phyloP scores from a whole-genome alignment of 2,329 filamentous ascomycete species.

The Cyclaneusma minus region DNA sequence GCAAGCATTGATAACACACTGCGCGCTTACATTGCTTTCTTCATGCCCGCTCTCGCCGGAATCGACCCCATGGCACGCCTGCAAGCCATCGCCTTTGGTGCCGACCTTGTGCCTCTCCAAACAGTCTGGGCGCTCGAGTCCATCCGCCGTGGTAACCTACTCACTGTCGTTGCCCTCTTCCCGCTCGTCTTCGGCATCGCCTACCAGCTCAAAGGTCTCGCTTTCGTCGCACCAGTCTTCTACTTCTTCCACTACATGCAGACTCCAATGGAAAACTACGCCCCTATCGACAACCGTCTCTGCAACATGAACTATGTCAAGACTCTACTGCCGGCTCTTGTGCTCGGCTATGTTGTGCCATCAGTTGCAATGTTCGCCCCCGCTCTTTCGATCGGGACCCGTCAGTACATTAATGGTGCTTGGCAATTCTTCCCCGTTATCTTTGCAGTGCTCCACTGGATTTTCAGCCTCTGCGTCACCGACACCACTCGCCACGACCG shows the following conservation, averaged over 20 bases:
- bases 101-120: constrained; percentile 15
- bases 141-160: constrained; percentile 13
- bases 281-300: constrained; percentile 18
- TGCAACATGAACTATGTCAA: constrained; percentile 14
- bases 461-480: neutral
- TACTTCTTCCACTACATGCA: constrained; percentile 22
- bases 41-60: constrained; percentile 8
- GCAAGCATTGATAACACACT: constrained; percentile 9
- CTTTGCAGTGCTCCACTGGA: constrained; percentile 1
- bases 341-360: constrained; percentile 14
- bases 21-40: constrained; percentile 9
- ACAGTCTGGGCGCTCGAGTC: constrained; percentile 17
- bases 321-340: constrained; percentile 16
- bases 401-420: constrained; percentile 14
- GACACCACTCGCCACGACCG: constrained; percentile 3
- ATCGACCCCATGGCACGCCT: constrained; percentile 7
- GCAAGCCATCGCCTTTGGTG: constrained; percentile 13
- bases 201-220: constrained; percentile 17
- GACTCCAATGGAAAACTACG: constrained; percentile 19
- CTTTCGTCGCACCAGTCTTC: constrained; percentile 19
- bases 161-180: constrained; percentile 13
- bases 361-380: constrained; percentile 12
- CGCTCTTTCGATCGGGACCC: constrained; percentile 6
- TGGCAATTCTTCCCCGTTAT: constrained; percentile 2
- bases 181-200: constrained; percentile 13